These are phyloP conservation scores for Saxophila tyrrhenica DNA, from an alignment of 495 filamentous ascomycete species.

Conservation along the genomic window DNA sequence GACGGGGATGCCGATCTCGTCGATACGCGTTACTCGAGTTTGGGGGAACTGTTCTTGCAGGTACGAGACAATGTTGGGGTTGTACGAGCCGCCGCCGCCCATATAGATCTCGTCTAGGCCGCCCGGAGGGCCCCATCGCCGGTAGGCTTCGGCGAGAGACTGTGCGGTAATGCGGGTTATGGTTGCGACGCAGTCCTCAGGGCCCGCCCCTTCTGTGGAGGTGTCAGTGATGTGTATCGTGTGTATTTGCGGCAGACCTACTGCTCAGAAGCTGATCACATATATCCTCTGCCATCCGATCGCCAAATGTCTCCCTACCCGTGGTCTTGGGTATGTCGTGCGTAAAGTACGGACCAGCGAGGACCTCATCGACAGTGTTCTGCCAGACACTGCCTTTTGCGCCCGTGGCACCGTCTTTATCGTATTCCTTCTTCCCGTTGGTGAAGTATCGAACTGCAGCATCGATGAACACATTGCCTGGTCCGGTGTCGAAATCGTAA, in stretches of 20 bases:
- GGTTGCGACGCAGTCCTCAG: slow-evolving; percentile 45
- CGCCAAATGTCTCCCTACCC: slow-evolving; percentile 47
- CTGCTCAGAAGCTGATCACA: no score
- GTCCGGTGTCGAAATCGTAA: slow-evolving; percentile 42
- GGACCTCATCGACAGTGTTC: slow-evolving; percentile 42
- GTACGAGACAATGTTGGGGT: slow-evolving; percentile 44
- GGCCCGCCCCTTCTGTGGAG: no score
- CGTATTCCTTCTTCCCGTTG: slow-evolving; percentile 34
- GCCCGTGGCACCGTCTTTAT: slow-evolving; percentile 42
- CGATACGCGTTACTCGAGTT: slow-evolving; percentile 42
- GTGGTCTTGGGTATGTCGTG: slow-evolving; percentile 46
- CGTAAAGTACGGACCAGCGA: slow-evolving; percentile 37
- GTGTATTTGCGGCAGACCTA: no score
- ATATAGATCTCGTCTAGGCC: slow-evolving; percentile 50
- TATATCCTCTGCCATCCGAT: no score
- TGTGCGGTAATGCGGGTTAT: slow-evolving; percentile 47
- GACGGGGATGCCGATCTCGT: slow-evolving; percentile 42
- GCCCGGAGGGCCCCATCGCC: no score
- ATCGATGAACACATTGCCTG: slow-evolving; percentile 39
- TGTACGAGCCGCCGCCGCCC: slow-evolving; percentile 47
- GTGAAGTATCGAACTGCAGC: slow-evolving; percentile 37
- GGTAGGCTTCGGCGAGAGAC: no score
- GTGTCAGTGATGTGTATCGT: no score
- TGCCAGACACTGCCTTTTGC: slow-evolving; percentile 42
- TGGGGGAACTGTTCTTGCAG: slow-evolving; percentile 39